Percentiles rank a stretch among this genome's conserved stretches.
These are phyloP conservation scores for Silene noctiflora DNA, from an alignment of 179 eudicot species.

Conservation along the genomic window DNA sequence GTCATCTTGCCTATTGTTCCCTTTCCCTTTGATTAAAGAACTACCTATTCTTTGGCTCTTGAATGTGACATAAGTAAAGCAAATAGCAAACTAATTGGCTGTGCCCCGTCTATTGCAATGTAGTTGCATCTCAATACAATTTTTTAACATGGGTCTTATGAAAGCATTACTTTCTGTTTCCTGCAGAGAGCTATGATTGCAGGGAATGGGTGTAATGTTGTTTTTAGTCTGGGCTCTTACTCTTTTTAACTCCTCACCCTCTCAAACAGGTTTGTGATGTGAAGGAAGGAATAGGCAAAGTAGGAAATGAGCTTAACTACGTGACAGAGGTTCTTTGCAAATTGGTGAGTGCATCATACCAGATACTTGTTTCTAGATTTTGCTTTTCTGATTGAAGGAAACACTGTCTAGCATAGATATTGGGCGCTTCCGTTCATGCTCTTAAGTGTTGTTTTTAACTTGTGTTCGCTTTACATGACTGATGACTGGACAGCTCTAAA, in stretches of 20 bases:
- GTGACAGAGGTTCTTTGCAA: too few relatives aligned
- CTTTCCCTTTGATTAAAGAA: too few relatives aligned
- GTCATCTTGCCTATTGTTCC: neutral
- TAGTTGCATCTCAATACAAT: neutral
- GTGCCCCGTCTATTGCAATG: neutral
- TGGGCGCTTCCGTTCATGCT: neutral
- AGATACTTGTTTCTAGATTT: constrained; percentile 15
- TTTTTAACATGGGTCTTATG: neutral
- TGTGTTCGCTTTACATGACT: neutral
- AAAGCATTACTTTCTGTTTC: neutral
- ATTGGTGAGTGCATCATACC: constrained; percentile 53
- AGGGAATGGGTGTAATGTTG: neutral
- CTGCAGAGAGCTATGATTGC: neutral
- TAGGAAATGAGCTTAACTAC: too few relatives aligned
- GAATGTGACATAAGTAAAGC: neutral
- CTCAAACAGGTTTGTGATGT: constrained; percentile 62
- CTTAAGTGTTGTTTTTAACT: neutral
- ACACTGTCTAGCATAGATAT: neutral
- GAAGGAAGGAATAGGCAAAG: constrained; percentile 31
- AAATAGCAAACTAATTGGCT: neutral
- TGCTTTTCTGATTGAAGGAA: neutral
- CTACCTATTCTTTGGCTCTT: neutral
- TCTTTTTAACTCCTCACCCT: constrained; percentile 13
- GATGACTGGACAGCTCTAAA: neutral
- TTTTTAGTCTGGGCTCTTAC: neutral